Evolutionary conservation across 2,329 filamentous ascomycete species (phyloP).

Genomic region (Akanthomyces uredinophilus): DNA sequence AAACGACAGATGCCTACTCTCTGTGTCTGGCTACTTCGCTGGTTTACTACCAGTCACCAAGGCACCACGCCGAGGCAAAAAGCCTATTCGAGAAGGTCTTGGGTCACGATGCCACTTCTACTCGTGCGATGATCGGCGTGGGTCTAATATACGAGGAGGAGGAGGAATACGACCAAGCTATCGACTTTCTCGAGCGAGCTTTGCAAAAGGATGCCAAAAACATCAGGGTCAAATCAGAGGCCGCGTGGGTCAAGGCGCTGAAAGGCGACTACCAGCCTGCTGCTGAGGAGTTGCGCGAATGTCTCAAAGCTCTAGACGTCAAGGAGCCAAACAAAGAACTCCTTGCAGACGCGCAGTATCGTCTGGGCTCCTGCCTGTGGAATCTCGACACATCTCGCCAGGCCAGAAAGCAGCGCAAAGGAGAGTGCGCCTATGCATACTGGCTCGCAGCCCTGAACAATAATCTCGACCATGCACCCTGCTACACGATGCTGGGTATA

Average conservation of each 20-base stretch:
- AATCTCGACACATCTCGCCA: constrained; percentile 68
- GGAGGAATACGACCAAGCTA: constrained; percentile 77
- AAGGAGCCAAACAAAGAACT: constrained; percentile 61
- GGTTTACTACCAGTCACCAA: constrained; percentile 84
- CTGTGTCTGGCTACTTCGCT: constrained; percentile 79
- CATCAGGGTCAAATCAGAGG: constrained; percentile 74
- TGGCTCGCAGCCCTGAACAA: constrained; percentile 82
- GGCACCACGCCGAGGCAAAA: constrained; percentile 84
- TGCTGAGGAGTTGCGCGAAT: constrained; percentile 63
- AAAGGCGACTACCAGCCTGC: constrained; percentile 69
- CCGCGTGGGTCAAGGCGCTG: constrained; percentile 86
- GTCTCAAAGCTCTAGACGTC: constrained; percentile 59
- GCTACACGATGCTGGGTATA: constrained; percentile 84
- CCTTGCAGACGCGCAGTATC: constrained; percentile 80
- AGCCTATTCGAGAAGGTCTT: constrained; percentile 79
- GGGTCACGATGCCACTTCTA: constrained; percentile 67
- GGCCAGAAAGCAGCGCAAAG: constrained; percentile 72
- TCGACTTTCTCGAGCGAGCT: constrained; percentile 74
- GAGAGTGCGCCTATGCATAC: constrained; percentile 65
- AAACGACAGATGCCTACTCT: constrained; percentile 69
- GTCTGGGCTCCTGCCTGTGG: constrained; percentile 84
- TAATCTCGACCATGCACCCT: constrained; percentile 80
- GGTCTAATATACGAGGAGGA: constrained; percentile 92
- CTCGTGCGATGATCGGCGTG: constrained; percentile 78
- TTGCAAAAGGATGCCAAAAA: constrained; percentile 68